These are phyloP conservation scores for Anacardium occidentale DNA, from an alignment of 345 rosid species.

Conservation along the genomic window DNA sequence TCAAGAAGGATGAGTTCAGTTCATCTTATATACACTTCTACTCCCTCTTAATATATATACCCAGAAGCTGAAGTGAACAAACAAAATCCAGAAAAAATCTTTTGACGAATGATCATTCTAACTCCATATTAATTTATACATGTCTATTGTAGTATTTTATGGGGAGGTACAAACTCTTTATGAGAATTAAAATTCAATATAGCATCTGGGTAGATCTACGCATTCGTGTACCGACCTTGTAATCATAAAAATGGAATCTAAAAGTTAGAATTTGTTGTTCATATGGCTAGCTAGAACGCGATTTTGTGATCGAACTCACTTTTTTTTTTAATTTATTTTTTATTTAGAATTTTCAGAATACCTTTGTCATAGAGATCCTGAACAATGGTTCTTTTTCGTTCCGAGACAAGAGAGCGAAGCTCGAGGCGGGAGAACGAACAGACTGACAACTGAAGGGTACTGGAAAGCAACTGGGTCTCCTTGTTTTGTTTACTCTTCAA, in stretches of 20 bases:
- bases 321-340: background rate
- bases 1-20: background rate
- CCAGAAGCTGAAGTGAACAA: no score
- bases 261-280: background rate
- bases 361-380: conserved; percentile 31
- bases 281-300: background rate
- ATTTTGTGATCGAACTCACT: background rate
- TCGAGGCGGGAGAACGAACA: conserved; percentile 37
- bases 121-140: no score
- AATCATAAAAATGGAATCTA: background rate
- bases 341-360: conserved; percentile 28
- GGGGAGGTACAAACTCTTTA: no score
- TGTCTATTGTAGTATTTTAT: no score
- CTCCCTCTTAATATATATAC: no score
- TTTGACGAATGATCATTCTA: no score
- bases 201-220: no score
- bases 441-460: conserved; percentile 38
- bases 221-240: no score
- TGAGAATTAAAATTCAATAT: background rate
- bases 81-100: no score
- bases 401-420: conserved; percentile 39
- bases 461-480: conserved; percentile 55
- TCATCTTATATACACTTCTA: background rate
- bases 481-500: conserved; percentile 31
- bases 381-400: conserved; percentile 52